Conservation (phyloP, 1,139 yeast genomes). For the Dujonia santamariae region DNA sequence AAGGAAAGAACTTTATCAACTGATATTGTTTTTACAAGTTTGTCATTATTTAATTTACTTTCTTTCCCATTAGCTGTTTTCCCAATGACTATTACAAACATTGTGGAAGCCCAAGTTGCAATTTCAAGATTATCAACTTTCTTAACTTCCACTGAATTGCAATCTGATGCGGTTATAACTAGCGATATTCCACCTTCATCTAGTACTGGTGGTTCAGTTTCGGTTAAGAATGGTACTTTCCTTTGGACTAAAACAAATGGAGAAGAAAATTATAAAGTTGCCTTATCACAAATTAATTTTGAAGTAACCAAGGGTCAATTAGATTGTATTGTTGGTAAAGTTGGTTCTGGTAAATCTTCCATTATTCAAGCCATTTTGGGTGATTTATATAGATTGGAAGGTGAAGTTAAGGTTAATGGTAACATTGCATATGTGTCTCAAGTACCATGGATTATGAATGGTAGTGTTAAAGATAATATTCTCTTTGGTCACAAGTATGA, state of each 20-base stretch:
- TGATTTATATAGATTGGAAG: conserved; percentile 76
- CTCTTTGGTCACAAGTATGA: conserved; percentile 86
- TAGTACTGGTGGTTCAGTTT: conserved; percentile 71
- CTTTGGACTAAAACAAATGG: conserved; percentile 82
- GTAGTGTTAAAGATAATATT: conserved; percentile 85
- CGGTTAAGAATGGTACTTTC: conserved; percentile 73
- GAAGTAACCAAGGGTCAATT: conserved; percentile 76
- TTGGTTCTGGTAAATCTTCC: conserved; percentile 92
- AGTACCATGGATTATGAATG: conserved; percentile 93
- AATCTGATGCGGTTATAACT: conserved; percentile 71
- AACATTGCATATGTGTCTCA: conserved; percentile 89
- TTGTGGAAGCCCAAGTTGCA: conserved; percentile 91
- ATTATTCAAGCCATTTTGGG: conserved; percentile 82
- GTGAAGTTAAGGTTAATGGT: conserved; percentile 74
- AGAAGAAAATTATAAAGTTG: conserved; percentile 60
- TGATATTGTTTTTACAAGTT: conserved; percentile 93
- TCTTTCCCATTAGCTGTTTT: conserved; percentile 91
- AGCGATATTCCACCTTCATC: conserved; percentile 38
- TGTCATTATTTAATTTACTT: conserved; percentile 79
- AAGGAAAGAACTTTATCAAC: conserved; percentile 71
- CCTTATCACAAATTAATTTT: conserved; percentile 69
- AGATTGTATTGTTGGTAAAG: conserved; percentile 87
- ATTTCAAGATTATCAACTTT: conserved; percentile 70
- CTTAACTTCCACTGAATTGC: conserved; percentile 76
- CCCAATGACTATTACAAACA: conserved; percentile 83